phyloP scores from a whole-genome alignment of 192 early-diverging fungal genomes.

The Backusella psychrophila region DNA sequence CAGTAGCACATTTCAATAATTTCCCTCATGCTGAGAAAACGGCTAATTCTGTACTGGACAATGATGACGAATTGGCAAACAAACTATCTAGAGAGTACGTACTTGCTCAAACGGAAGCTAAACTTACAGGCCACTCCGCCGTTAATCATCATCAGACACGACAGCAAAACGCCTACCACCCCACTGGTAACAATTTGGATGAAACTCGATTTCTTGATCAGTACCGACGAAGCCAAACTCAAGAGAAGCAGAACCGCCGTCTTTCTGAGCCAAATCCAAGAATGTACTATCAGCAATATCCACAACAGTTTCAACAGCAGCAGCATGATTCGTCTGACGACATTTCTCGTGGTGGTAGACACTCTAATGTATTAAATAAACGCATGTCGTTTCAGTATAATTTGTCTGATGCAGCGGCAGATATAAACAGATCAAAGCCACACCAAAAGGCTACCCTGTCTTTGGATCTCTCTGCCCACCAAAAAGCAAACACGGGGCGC shows the following conservation, averaged over 20 bases:
- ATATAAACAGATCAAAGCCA: not conserved
- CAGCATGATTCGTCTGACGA: not conserved
- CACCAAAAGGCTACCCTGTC: not conserved
- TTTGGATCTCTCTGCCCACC: not conserved
- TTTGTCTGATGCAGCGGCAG: not conserved
- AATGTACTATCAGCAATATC: not conserved
- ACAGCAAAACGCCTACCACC: constrained; percentile 5
- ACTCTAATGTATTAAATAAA: not conserved
- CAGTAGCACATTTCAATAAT: constrained; percentile 16
- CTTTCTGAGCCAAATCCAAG: constrained; percentile 25
- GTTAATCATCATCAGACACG: not conserved
- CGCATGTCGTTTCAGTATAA: constrained; percentile 9
- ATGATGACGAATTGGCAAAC: not conserved
- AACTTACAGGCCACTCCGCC: not conserved
- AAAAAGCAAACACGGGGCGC: not conserved
- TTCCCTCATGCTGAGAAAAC: constrained; percentile 6
- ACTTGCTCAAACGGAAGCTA: not conserved
- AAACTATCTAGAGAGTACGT: not conserved
- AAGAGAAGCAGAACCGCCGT: constrained; percentile 20
- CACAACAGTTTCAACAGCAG: not conserved
- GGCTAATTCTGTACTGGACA: not conserved
- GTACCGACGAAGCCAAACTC: not conserved
- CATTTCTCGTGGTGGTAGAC: not conserved
- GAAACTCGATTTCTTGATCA: constrained; percentile 33
- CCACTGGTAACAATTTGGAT: constrained; percentile 25